A percentile compares a stretch with the other conserved stretches of the same genome.
Conservation (phyloP, 2,329 filamentous ascomycete genomes). For the Calonectria multiphialidica region DNA sequence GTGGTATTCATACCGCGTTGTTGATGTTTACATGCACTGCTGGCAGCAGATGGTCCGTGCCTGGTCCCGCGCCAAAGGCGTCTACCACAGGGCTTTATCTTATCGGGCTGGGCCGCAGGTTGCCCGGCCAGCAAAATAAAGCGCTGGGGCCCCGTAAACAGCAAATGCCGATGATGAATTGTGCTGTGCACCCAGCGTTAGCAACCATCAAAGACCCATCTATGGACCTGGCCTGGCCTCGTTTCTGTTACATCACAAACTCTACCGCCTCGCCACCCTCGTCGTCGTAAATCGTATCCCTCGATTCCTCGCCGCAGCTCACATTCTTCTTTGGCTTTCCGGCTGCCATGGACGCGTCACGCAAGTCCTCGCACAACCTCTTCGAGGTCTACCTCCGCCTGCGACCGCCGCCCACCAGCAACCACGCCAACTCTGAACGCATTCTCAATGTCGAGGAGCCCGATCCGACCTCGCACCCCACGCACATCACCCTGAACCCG, state of each 20-base stretch:
- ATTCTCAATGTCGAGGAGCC: constrained; percentile 83
- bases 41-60: neutral
- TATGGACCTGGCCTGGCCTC: constrained; percentile 37
- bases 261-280: neutral
- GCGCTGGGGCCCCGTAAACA: constrained; percentile 25
- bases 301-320: neutral
- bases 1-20: too few relatives aligned
- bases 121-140: constrained; percentile 38
- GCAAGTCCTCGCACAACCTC: constrained; percentile 64
- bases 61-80: neutral
- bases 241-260: constrained; percentile 23
- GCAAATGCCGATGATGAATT: constrained; percentile 18
- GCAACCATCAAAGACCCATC: constrained; percentile 31
- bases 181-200: constrained; percentile 10
- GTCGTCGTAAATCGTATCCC: neutral
- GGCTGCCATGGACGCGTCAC: constrained; percentile 53
- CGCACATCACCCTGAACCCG: constrained; percentile 82
- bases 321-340: neutral
- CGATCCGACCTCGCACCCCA: constrained; percentile 60
- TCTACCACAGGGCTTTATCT: constrained; percentile 5
- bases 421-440: constrained; percentile 65
- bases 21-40: neutral
- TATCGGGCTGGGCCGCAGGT: constrained; percentile 28
- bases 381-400: constrained; percentile 95
- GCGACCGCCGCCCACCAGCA: constrained; percentile 72